Evolutionary conservation across 2,329 filamentous ascomycete genomes (phyloP).

Genomic region (Pseudogymnoascus sp.): DNA sequence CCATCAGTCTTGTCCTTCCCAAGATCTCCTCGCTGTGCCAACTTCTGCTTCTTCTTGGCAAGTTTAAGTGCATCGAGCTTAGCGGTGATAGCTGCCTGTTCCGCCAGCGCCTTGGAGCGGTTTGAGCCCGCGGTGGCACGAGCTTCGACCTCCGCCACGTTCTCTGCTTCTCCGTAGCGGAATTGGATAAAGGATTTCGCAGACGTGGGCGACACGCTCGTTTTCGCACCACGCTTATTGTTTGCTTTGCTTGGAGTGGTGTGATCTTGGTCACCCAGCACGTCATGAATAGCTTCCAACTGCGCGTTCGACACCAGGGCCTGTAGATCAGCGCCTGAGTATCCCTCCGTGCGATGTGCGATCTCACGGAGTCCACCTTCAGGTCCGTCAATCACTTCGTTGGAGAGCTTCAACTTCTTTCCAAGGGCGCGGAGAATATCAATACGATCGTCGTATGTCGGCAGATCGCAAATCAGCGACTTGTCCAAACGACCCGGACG

Average conservation of each 20-base stretch:
- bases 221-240: conserved; percentile 17
- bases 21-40: conserved; percentile 18
- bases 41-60: conserved; percentile 42
- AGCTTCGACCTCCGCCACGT: conserved; percentile 35
- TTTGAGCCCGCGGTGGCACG: conserved; percentile 38
- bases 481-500: conserved; percentile 91
- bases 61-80: conserved; percentile 75
- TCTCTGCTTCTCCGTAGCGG: conserved; percentile 60
- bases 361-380: conserved; percentile 60
- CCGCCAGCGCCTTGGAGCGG: conserved; percentile 52
- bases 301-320: conserved; percentile 94
- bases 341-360: conserved; percentile 74
- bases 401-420: conserved; percentile 66
- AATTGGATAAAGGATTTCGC: conserved; percentile 68
- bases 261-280: conserved; percentile 57
- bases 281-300: conserved; percentile 91
- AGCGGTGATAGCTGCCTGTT: conserved; percentile 69
- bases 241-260: conserved; percentile 25
- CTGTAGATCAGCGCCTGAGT: conserved; percentile 89
- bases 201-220: conserved; percentile 14
- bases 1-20: conserved; percentile 20
- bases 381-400: conserved; percentile 49
- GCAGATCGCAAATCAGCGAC: conserved; percentile 84
- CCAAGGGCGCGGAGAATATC: conserved; percentile 86
- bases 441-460: conserved; percentile 66